Conservation (phyloP, 2,329 filamentous ascomycete genomes). For the Botrytis galanthina region DNA sequence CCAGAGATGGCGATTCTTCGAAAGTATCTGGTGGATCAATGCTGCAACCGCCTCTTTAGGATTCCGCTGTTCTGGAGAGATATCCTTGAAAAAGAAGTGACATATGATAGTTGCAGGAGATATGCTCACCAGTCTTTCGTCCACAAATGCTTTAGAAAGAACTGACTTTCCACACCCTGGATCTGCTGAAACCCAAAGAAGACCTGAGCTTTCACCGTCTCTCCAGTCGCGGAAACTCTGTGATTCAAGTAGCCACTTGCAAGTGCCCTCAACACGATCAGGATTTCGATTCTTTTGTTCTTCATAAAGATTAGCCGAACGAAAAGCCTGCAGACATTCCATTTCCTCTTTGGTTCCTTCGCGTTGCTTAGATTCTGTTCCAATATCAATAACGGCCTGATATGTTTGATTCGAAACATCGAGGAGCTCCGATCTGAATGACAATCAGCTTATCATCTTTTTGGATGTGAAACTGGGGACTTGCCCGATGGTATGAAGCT, state of each 20-base stretch:
- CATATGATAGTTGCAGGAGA: not conserved
- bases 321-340: not conserved
- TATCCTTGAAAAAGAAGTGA: constrained; percentile 14
- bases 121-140: not conserved
- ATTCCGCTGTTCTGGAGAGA: not conserved
- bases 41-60: not conserved
- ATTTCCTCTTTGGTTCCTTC: not conserved
- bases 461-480: not conserved
- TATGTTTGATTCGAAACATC: not conserved
- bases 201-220: too few species aligned
- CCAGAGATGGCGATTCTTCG: not conserved
- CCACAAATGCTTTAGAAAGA: not conserved
- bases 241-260: not conserved
- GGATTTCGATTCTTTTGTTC: not conserved
- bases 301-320: not conserved
- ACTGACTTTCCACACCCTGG: constrained; percentile 17
- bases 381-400: not conserved
- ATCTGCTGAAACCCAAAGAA: constrained; percentile 11
- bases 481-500: not conserved
- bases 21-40: constrained; percentile 14
- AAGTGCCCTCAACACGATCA: not conserved
- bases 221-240: not conserved
- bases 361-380: not conserved
- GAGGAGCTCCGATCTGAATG: not conserved
- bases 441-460: not conserved